Percentiles rank a stretch among this genome's conserved stretches.
Conservation (phyloP, 2,329 filamentous ascomycete species). For the Neophaeococcomyces aloes region DNA sequence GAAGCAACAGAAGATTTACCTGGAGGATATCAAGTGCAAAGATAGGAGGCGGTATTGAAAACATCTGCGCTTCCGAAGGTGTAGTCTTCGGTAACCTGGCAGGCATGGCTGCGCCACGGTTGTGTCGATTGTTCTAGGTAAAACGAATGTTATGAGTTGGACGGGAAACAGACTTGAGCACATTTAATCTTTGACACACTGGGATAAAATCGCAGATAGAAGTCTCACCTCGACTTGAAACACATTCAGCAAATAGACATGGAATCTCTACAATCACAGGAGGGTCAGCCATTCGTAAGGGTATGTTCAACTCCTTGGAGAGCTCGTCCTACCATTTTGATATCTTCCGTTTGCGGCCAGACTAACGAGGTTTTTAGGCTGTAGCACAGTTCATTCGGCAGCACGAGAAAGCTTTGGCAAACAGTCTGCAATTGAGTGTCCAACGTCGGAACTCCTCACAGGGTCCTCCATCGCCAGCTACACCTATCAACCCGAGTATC, state of each 20-base stretch:
- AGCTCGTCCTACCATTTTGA: not conserved
- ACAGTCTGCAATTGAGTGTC: slow-evolving; percentile 71
- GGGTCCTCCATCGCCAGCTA: slow-evolving; percentile 53
- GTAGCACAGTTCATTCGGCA: slow-evolving; percentile 91
- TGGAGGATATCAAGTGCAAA: too few species aligned
- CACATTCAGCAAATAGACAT: slow-evolving; percentile 23
- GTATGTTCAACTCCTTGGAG: slow-evolving; percentile 22
- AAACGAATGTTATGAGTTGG: not conserved
- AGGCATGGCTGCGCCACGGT: slow-evolving; percentile 2
- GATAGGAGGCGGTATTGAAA: not conserved
- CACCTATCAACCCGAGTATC: slow-evolving; percentile 48
- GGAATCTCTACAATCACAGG: slow-evolving; percentile 41
- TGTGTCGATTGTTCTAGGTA: slow-evolving; percentile 4
- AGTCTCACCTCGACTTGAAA: not conserved
- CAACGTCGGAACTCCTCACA: slow-evolving; percentile 49
- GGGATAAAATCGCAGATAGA: not conserved
- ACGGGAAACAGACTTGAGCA: not conserved
- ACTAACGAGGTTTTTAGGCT: slow-evolving; percentile 49
- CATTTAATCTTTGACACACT: not conserved
- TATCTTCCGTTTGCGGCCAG: not conserved
- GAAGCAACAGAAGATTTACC: too few species aligned
- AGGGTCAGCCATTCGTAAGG: slow-evolving; percentile 41
- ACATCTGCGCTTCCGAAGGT: not conserved
- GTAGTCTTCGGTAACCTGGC: not conserved
- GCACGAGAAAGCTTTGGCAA: slow-evolving; percentile 93